Evolutionary conservation across 2,329 filamentous ascomycete species (phyloP).

Genomic region (Xylaria arbuscula): DNA sequence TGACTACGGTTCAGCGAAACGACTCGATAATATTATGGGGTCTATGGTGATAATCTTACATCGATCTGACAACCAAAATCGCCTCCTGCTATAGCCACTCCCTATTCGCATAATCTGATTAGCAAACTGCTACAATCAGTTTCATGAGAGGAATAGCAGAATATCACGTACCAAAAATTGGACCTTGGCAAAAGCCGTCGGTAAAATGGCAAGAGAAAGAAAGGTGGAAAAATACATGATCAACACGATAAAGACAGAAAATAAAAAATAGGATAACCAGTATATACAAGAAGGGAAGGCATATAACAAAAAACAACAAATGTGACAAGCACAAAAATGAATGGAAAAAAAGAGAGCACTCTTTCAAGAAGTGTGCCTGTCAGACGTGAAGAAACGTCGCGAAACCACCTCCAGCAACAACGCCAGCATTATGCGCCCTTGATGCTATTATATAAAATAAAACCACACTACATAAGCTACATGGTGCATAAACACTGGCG

Average conservation of each 20-base stretch:
- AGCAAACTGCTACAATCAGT: constrained; percentile 10
- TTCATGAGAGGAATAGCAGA: not conserved
- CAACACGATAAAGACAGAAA: constrained; percentile 40
- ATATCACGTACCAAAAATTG: constrained; percentile 46
- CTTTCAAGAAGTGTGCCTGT: not conserved
- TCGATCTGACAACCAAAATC: constrained; percentile 62
- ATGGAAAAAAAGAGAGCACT: constrained; percentile 6
- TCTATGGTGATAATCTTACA: constrained; percentile 46
- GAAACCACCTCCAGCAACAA: not conserved
- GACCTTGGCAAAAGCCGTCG: constrained; percentile 45
- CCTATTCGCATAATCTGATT: constrained; percentile 40
- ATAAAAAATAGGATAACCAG: constrained; percentile 32
- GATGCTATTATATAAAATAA: not conserved
- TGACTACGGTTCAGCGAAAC: constrained; percentile 39
- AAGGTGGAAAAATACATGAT: constrained; percentile 46
- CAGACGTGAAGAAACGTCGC: constrained; percentile 25
- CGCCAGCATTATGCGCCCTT: not conserved
- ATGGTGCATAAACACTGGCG: not conserved
- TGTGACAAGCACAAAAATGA: constrained; percentile 6
- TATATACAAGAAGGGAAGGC: constrained; percentile 35
- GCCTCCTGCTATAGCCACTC: constrained; percentile 60
- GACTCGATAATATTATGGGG: not conserved
- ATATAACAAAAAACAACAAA: not conserved
- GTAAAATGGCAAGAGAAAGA: constrained; percentile 40
- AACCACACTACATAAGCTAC: not conserved